phyloP scores from a whole-genome alignment of 805 yeast genomes.

The Saturnispora halmiae region DNA sequence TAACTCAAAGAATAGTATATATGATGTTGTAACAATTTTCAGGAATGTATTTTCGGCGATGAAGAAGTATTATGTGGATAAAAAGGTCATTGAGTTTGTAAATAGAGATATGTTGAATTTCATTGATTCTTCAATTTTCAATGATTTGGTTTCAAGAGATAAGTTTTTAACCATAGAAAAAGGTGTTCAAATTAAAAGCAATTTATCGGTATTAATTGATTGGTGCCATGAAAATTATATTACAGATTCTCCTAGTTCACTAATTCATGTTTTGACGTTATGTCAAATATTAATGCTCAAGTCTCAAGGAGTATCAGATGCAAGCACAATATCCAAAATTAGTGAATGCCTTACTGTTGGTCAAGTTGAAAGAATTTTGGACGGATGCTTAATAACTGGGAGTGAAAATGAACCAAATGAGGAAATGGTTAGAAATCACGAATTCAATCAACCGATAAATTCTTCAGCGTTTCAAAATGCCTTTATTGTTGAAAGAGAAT shows the following conservation, averaged over 20 bases:
- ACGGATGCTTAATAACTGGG: slow-evolving; percentile 1
- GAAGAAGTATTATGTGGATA: slow-evolving; percentile 10
- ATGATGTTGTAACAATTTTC: slow-evolving; percentile 11
- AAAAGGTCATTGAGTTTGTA: slow-evolving; percentile 6
- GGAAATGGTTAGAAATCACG: neutral
- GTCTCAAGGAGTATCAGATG: slow-evolving; percentile 11
- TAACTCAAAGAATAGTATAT: slow-evolving; percentile 10
- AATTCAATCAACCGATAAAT: neutral
- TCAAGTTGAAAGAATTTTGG: slow-evolving; percentile 12
- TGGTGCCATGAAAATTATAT: slow-evolving; percentile 14
- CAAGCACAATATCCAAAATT: slow-evolving; percentile 4
- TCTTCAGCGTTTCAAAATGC: slow-evolving; percentile 1
- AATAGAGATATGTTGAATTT: slow-evolving; percentile 9
- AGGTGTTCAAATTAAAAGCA: slow-evolving; percentile 8
- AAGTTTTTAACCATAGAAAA: slow-evolving; percentile 9
- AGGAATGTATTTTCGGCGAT: slow-evolving; percentile 10
- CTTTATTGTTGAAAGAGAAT: slow-evolving; percentile 9
- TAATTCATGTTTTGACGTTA: slow-evolving; percentile 11
- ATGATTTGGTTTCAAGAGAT: slow-evolving; percentile 8
- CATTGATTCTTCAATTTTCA: slow-evolving; percentile 12
- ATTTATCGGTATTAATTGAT: slow-evolving; percentile 10
- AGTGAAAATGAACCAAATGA: neutral
- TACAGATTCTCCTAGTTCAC: slow-evolving; percentile 12
- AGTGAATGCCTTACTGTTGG: slow-evolving; percentile 7
- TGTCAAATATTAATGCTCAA: slow-evolving; percentile 12